Evolutionary conservation across 768 basidiomycete species (phyloP), one percentile per base, ranked within the genome.

Genomic region (Cyathus striatus): DNA sequence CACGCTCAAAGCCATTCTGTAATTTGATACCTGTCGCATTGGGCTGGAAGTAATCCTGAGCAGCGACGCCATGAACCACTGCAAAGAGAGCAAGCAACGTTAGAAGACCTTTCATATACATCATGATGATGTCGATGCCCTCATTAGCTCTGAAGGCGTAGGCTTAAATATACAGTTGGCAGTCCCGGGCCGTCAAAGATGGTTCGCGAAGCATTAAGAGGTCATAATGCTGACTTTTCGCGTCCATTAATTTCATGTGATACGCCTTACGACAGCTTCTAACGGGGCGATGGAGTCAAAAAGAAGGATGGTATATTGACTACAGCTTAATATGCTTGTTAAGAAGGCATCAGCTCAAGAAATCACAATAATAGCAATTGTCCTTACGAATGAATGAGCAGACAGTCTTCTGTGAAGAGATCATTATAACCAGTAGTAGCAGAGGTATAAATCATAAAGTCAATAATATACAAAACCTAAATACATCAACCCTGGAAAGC

Each of bases 401-500:
- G 30, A 32, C 30, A 16, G 17, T 32, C 30, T 32, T 32, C 35
- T 10, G 21, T 13, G 14, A 37, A 20, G 35, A 37, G 18, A 14
- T 10, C 3, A 10, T n/a, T 10, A 37, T 14, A 37, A 37, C 10
- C n/a, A 20, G 18, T 10, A 37, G n/a, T 20, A 37, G 20, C 10
- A 14, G 12, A n/a, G 27, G n/a, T 9, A 30, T 30, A 30, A 30
- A n/a, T 9, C 21, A 14, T 37, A 20, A 37, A n/a, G 35, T 7
- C 12, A 37, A 37, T 37, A 20, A 20, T 37, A 37, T 37, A 30
- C 21, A 20, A 10, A 37, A 3, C 10, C n/a, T 20, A 13, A 20
- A 32, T 32, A 30, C 23, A 13, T 16, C 40, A 92, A 33, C 89
- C 90, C 57, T 94, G 90, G 69, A 97, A 95, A 0, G 90, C 85